Percentiles rank a stretch among this genome's conserved stretches.
Conservation (phyloP, 257 asterid genomes). For the Phtheirospermum japonicum region DNA sequence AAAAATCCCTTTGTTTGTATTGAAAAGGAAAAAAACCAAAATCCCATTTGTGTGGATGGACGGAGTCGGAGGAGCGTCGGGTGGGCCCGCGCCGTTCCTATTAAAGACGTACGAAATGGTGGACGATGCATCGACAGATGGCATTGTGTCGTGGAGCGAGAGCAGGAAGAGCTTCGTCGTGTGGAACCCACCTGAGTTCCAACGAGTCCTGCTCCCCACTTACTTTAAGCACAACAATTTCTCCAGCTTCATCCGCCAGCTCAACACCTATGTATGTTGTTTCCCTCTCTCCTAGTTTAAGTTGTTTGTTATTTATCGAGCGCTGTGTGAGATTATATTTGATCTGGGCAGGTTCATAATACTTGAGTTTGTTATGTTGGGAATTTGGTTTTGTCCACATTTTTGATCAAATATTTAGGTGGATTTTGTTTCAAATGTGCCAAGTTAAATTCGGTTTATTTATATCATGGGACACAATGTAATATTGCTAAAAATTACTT, state of each 20-base stretch:
- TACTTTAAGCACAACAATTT: conserved; percentile 88
- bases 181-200: conserved; percentile 92
- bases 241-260: conserved; percentile 96
- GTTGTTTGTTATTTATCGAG: conserved; percentile 13
- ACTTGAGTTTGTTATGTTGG: neutral
- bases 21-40: no score
- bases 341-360: neutral
- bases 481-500: no score
- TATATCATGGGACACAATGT: neutral
- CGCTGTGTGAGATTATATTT: conserved; percentile 5
- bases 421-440: neutral
- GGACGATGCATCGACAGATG: conserved; percentile 70
- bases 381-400: neutral
- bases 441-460: neutral
- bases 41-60: conserved; percentile 35
- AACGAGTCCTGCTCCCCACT: conserved; percentile 72
- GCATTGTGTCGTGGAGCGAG: conserved; percentile 76
- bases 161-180: conserved; percentile 70
- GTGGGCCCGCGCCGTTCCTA: conserved; percentile 89
- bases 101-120: conserved; percentile 87
- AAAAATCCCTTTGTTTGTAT: neutral
- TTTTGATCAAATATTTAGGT: neutral
- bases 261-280: conserved; percentile 74
- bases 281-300: neutral
- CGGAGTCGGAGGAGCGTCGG: conserved; percentile 34